Base-by-base conservation (phyloP, 2,329 filamentous ascomycete genomes). In the Fusarium sp. region DNA sequence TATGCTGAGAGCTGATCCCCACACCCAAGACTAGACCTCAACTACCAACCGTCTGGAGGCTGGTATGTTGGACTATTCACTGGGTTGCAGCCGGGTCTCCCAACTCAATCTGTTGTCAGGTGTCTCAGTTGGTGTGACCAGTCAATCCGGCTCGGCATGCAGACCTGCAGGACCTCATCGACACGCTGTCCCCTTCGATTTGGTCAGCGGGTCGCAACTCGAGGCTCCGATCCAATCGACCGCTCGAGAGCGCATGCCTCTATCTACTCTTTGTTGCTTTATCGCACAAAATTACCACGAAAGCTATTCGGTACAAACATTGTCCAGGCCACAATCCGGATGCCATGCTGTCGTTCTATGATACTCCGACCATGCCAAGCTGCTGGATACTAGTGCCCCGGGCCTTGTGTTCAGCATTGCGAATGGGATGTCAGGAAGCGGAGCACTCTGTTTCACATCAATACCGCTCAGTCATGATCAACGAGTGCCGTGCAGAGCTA, bases 181-280 rank as follows among this genome's bases (percentile, higher is more conserved):
- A 66, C 65, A 66, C 62, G 25, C 46, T 16, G 42, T 66, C 56
- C 51, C 31, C 38, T 42, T 58, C 25, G 42, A 33, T 27, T 53
- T 62, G 33, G 31, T 14, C 10, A 13, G 51, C 50, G 42, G 50
- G 38, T 23, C 20, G 25, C 56, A 54, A 33, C 40, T 49, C 23
- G 16, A 54, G n/a, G 51, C 14, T 13, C 61, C 20, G 14, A 34
- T n/a, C 31, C 50, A 54, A 54, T 51, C 14, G 18, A 36, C 50
- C 18, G 31, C 31, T 23, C 25, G 25, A 31, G 23, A 49, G 11
- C 23, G 23, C 42, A 27, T 16, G 10, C 9, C 11, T 27, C 42
- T 49, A 27, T n/a, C 14, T 46, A 14, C 2, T 25, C 18, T 46
- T 27, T 16, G 9, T n/a, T 49, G 23, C 42, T 27, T 27, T 49